Percentiles rank a stretch among this genome's conserved stretches.
Conservation (phyloP, 192 early-diverging fungal species). For the Coemansia sp. region DNA sequence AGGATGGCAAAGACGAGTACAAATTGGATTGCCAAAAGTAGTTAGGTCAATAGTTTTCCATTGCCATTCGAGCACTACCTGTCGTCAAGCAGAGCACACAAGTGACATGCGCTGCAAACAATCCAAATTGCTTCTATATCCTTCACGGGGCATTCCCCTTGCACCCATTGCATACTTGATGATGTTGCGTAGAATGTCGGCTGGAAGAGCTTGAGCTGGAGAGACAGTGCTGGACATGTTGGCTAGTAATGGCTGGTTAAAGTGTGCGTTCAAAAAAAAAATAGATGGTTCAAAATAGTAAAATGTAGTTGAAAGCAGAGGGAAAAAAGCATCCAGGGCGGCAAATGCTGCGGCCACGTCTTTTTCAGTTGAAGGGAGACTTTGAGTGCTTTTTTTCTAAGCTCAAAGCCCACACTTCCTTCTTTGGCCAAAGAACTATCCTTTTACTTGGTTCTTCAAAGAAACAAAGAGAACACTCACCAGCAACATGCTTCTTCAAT, state of each 20-base stretch:
- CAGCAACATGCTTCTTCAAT: too few species aligned
- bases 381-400: too few species aligned
- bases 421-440: too few species aligned
- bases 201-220: neutral
- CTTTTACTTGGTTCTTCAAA: too few species aligned
- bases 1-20: neutral
- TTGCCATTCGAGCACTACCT: neutral
- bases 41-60: neutral
- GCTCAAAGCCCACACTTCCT: too few species aligned
- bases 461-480: too few species aligned
- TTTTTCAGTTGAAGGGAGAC: too few species aligned
- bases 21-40: neutral
- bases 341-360: too few species aligned
- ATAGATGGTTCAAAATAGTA: neutral
- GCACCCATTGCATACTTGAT: neutral
- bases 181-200: neutral
- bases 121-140: neutral
- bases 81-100: neutral
- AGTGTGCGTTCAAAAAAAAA: too few species aligned
- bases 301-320: too few species aligned
- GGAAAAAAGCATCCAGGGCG: too few species aligned
- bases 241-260: neutral
- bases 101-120: neutral
- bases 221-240: neutral
- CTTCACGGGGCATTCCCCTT: neutral